Evolutionary conservation across 2,329 filamentous ascomycete species (phyloP).

Genomic region (Venturia oleaginea): DNA sequence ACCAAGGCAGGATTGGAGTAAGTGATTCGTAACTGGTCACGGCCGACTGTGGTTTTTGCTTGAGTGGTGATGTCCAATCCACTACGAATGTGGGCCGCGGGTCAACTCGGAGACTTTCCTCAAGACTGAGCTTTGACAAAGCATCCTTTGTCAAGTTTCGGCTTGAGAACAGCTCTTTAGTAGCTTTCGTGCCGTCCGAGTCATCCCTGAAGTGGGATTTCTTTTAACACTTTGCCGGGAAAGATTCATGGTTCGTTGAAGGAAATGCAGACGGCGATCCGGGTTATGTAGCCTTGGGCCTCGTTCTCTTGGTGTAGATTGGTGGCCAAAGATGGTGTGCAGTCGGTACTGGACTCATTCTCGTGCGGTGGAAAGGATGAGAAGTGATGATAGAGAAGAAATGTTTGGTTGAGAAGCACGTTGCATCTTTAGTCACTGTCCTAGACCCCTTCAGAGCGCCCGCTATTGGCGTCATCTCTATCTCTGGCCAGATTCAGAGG

Average conservation of each 20-base stretch:
- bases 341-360: background rate
- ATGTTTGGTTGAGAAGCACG: too few species aligned
- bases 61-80: background rate
- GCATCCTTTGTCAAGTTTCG: background rate
- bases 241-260: background rate
- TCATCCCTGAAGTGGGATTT: background rate
- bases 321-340: background rate
- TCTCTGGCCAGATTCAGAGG: background rate
- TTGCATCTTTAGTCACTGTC: background rate
- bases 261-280: background rate
- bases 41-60: background rate
- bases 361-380: background rate
- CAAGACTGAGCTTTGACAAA: background rate
- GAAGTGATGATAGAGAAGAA: background rate
- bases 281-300: background rate
- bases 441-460: background rate
- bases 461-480: background rate
- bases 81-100: conserved; percentile 3
- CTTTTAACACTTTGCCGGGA: background rate
- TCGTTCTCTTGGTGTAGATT: background rate
- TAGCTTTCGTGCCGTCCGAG: background rate
- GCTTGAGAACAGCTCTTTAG: background rate
- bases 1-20: conserved; percentile 2
- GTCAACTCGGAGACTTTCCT: background rate
- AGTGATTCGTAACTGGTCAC: background rate